Evolutionary conservation across 495 filamentous ascomycete species (phyloP).

Genomic region (Jackrogersella minutella): DNA sequence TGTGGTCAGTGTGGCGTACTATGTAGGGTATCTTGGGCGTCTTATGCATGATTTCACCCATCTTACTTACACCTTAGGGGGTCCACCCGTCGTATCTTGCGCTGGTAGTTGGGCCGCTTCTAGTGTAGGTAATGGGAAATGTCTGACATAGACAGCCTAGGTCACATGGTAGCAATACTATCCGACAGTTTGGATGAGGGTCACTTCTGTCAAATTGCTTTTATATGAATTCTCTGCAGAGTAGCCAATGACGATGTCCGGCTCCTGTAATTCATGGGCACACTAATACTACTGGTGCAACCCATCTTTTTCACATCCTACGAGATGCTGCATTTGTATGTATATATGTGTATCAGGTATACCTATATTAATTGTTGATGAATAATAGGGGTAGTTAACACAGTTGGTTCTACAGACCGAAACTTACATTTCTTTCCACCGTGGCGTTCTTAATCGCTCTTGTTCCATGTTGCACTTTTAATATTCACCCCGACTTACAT

Average conservation of each 20-base stretch:
- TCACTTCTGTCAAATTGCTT: constrained; percentile 16
- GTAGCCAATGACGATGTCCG: constrained; percentile 4
- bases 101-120: constrained; percentile 5
- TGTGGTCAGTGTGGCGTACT: too few relatives aligned
- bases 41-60: constrained; percentile 7
- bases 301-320: not conserved
- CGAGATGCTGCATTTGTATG: not conserved
- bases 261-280: constrained; percentile 2
- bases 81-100: constrained; percentile 12
- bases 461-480: not conserved
- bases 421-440: not conserved
- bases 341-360: too few relatives aligned
- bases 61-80: constrained; percentile 14
- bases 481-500: not conserved
- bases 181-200: constrained; percentile 19
- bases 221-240: not conserved
- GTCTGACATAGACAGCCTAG: not conserved
- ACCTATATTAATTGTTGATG: not conserved
- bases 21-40: too few relatives aligned
- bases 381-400: not conserved
- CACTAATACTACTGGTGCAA: not conserved
- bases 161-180: not conserved
- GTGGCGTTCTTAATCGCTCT: not conserved
- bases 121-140: not conserved
- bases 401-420: not conserved